Conservation (phyloP, 352 stramenopile genomes). For the Phytophthora boehmeriae region DNA sequence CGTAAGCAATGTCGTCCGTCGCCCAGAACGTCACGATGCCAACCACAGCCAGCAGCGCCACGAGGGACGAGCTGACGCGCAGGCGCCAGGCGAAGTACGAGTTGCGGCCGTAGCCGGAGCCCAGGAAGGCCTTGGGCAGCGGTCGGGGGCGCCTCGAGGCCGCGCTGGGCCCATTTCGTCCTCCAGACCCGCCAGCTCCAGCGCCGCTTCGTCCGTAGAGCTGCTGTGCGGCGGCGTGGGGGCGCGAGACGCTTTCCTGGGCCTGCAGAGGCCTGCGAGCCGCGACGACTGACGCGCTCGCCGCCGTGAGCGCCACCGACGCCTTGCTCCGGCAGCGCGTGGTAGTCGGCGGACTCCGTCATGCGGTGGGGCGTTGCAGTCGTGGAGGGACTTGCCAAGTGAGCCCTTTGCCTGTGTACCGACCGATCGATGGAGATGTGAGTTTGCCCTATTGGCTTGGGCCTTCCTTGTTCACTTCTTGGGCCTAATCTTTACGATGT, state of each 20-base stretch:
- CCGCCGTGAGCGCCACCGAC: slow-evolving; percentile 30
- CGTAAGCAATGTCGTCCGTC: slow-evolving; percentile 36
- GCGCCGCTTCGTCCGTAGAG: slow-evolving; percentile 24
- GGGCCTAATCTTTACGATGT: too few relatives aligned
- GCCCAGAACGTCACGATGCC: slow-evolving; percentile 61
- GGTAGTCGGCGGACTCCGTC: slow-evolving; percentile 38
- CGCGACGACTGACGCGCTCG: slow-evolving; percentile 29
- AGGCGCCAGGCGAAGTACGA: slow-evolving; percentile 84
- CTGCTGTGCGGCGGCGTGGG: slow-evolving; percentile 28
- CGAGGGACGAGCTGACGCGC: slow-evolving; percentile 47
- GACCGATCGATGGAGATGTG: too few relatives aligned
- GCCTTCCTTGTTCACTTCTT: too few relatives aligned
- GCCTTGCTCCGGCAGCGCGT: slow-evolving; percentile 33
- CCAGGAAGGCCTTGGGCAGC: slow-evolving; percentile 53
- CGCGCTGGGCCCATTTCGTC: slow-evolving; percentile 13
- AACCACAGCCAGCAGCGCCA: slow-evolving; percentile 43
- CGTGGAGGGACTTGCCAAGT: slow-evolving; percentile 8
- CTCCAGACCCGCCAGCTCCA: slow-evolving; percentile 26
- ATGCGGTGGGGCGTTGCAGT: slow-evolving; percentile 5
- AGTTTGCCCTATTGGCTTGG: too few relatives aligned
- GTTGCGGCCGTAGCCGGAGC: slow-evolving; percentile 61
- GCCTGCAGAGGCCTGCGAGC: slow-evolving; percentile 17
- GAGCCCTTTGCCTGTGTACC: background rate
- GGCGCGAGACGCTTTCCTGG: slow-evolving; percentile 16
- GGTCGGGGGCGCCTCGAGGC: slow-evolving; percentile 41